These are phyloP conservation scores for Sideroxylon spinosum DNA, from an alignment of 179 eudicot genomes.

Conservation along the genomic window DNA sequence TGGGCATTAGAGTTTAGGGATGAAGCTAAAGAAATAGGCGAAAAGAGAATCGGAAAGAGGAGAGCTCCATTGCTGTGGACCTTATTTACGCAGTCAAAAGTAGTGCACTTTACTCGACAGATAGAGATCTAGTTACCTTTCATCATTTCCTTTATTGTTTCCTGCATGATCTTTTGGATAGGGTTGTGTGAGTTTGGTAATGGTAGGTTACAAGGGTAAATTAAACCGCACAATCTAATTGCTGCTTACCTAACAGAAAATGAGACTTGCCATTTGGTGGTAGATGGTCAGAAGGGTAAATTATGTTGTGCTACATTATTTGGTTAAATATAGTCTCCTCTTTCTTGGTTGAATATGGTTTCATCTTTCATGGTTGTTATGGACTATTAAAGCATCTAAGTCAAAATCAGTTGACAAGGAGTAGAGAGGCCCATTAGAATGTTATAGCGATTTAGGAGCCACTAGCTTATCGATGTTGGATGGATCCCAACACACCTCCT, in stretches of 20 bases:
- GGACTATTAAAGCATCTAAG: no score
- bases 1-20: not conserved
- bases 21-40: not conserved
- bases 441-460: no score
- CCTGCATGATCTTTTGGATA: not conserved
- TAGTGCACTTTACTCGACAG: not conserved
- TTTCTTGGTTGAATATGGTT: no score
- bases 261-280: not conserved
- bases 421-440: no score
- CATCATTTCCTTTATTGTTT: not conserved
- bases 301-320: not conserved
- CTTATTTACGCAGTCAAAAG: not conserved
- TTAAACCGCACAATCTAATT: not conserved
- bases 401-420: no score
- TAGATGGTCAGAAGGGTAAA: not conserved
- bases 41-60: not conserved
- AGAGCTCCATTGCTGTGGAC: slow-evolving; percentile 3
- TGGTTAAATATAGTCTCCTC: not conserved
- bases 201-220: no score
- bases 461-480: no score
- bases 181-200: not conserved
- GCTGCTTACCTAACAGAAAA: not conserved
- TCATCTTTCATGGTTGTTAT: no score
- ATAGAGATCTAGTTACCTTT: not conserved
- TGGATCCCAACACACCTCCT: no score